These are phyloP conservation scores for Cenchrus americanus DNA, from an alignment of 176 grass and related monocot species.

Conservation along the genomic window DNA sequence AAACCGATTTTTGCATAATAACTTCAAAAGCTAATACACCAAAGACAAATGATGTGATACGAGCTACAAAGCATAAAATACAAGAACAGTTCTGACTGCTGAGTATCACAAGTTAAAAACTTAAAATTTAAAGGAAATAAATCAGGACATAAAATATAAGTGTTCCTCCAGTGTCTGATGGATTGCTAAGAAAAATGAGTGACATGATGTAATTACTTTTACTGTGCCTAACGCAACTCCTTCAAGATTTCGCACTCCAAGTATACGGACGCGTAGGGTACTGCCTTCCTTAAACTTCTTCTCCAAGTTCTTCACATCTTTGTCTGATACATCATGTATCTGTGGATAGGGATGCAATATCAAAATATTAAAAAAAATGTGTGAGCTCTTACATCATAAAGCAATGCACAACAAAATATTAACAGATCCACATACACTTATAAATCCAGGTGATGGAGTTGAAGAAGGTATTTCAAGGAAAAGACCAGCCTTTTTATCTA, in stretches of 20 bases:
- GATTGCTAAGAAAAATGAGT: conserved; percentile 25
- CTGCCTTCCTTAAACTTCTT: conserved; percentile 89
- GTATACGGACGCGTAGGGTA: conserved; percentile 71
- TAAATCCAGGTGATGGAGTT: conserved; percentile 75
- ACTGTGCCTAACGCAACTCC: conserved; percentile 75
- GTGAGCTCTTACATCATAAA: conserved; percentile 21
- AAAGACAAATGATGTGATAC: not conserved
- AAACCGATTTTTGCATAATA: not conserved
- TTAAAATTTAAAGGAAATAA: conserved; percentile 34
- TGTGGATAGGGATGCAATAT: conserved; percentile 44
- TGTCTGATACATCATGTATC: conserved; percentile 85
- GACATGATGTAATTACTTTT: conserved; percentile 56
- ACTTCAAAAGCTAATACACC: conserved; percentile 10
- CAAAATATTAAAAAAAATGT: conserved; percentile 37
- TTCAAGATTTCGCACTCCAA: conserved; percentile 90
- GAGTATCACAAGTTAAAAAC: not conserved
- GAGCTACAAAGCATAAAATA: not conserved
- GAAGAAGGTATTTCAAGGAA: conserved; percentile 90
- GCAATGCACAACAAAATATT: conserved; percentile 5
- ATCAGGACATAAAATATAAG: conserved; percentile 4
- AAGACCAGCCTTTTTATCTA: conserved; percentile 88
- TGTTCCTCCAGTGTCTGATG: not conserved
- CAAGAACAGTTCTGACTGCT: conserved; percentile 13
- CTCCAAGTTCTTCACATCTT: conserved; percentile 74
- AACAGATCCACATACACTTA: conserved; percentile 68